Evolutionary conservation across 2,329 filamentous ascomycete species (phyloP), one percentile per base, ranked within the genome.

Genomic region (Aureobasidium sp.): DNA sequence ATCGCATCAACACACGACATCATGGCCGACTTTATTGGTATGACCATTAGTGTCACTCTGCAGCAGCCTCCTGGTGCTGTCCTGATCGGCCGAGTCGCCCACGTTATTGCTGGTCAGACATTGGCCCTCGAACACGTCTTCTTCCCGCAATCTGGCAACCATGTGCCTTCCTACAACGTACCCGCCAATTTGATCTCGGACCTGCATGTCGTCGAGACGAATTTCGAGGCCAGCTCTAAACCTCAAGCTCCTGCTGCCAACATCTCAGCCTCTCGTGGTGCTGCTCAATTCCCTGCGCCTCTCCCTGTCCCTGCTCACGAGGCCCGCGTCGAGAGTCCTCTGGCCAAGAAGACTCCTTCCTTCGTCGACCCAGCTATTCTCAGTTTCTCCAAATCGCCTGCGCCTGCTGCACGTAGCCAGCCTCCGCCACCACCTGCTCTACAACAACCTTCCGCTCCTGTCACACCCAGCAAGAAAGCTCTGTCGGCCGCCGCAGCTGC

Each of bases 311-410:
- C 49, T 49, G 34, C 30, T 25, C 36, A 21, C 13, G 45, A 63
- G n/a, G 66, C 55, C 27, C 41, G 41, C 25, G 53, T 50, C 42
- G 51, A 61, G 32, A 61, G 39, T n/a, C 61, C 45, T 25, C 32
- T 48, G 47, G 62, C 61, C 37, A 41, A 57, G n/a, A 48, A 62
- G 44, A 53, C 60, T 27, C 61, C 42, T 21, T 61, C 61, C 0
- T 91, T 94, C 68, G 81, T 87, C n/a, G 90, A 95, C 68, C 90
- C 90, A 11, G 90, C 90, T 3, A 95, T 95, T 61, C 72, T 95
- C 49, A 91, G 89, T 70, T 82, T 90, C 71, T 73, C 73, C 25
- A 78, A 68, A 63, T 73, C 68, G 55, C 71, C 69, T 50, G 67
- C 69, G 42, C 45, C 67, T 14, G 61, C 67, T 36, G 41, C 50